Evolutionary conservation across 345 rosid genomes (phyloP), one percentile per base, ranked within the genome.

Genomic region (Aquilaria malaccensis): DNA sequence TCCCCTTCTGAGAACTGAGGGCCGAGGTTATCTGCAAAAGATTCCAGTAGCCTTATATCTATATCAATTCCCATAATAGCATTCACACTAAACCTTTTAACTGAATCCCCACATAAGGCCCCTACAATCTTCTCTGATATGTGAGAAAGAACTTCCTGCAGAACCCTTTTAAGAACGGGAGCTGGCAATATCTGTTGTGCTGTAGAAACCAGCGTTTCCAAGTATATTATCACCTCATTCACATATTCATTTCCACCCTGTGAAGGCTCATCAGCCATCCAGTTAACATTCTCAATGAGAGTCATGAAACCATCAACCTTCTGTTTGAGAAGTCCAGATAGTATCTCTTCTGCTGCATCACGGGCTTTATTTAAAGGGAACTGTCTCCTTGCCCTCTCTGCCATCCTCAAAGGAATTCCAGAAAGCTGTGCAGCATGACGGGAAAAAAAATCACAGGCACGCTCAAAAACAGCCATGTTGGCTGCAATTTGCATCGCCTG

Each of bases 401-500:
- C 89, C 90, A 93, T 85, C 71, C 98, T 83, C 70, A 86, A 77
- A 1, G 97, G 92, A 72, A 93, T 78, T 1, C 98, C 98, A 1
- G 97, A 84, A 48, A 89, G 97, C 74, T 89, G 98, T 33, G 95
- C 98, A 10, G 98, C 96, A 57, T 93, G 98, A 55, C 92, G 88
- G 64, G 81, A 89, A 71, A 89, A 93, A 82, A 93, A 93, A 70
- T 88, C 98, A 60, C 98, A 93, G 71, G 98, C 98, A 45, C 98
- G 97, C 65, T 89, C 97, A 59, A 93, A 67, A 31, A 93, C 98
- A 1, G 90, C 85, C 98, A 93, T 93, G 73, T 93, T 93, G 46
- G 98, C 98, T 9, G 98, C 97, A 51, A 87, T 83, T 76, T 85
- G 98, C 98, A 89, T 93, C 7, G 97, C 98, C 74, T 89, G 98